phyloP scores from a whole-genome alignment of 306 rosid species.

The Carpinus viminea region DNA sequence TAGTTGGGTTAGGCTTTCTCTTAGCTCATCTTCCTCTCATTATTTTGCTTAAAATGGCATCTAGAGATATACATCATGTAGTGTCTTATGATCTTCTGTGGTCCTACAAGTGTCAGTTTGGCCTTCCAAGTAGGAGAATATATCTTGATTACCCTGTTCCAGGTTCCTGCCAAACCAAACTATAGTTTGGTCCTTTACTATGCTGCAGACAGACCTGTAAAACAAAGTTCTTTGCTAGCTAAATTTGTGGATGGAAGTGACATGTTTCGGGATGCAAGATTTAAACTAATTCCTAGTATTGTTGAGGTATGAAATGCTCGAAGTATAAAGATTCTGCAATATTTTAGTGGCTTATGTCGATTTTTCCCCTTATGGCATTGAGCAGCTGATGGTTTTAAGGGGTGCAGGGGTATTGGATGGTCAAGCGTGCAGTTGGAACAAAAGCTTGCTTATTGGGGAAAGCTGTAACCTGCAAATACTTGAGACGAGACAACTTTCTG shows the following conservation, averaged over 20 bases:
- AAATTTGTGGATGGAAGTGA: conserved; percentile 82
- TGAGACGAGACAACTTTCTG: conserved; percentile 77
- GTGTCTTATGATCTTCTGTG: background rate
- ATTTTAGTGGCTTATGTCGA: conserved; percentile 4
- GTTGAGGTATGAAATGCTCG: conserved; percentile 55
- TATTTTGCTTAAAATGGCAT: background rate
- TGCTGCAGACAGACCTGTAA: conserved; percentile 79
- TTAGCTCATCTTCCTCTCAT: background rate
- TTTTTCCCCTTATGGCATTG: conserved; percentile 12
- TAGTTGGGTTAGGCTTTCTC: background rate
- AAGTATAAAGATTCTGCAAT: conserved; percentile 23
- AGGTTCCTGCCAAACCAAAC: conserved; percentile 99
- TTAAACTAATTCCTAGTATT: conserved; percentile 94
- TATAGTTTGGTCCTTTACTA: conserved; percentile 80
- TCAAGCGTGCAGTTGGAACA: conserved; percentile 98
- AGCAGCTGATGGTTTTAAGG: conserved; percentile 32
- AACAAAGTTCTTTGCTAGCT: conserved; percentile 66
- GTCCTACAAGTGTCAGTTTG: background rate
- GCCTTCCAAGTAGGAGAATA: conserved; percentile 23
- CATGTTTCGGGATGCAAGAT: conserved; percentile 73
- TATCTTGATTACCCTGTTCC: conserved; percentile 23
- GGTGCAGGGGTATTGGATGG: conserved; percentile 96
- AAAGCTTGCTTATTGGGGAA: conserved; percentile 95
- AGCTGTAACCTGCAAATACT: conserved; percentile 87
- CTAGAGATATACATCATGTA: background rate